Base-by-base conservation (phyloP, 2,329 filamentous ascomycete genomes). In the Trichothecium roseum region DNA sequence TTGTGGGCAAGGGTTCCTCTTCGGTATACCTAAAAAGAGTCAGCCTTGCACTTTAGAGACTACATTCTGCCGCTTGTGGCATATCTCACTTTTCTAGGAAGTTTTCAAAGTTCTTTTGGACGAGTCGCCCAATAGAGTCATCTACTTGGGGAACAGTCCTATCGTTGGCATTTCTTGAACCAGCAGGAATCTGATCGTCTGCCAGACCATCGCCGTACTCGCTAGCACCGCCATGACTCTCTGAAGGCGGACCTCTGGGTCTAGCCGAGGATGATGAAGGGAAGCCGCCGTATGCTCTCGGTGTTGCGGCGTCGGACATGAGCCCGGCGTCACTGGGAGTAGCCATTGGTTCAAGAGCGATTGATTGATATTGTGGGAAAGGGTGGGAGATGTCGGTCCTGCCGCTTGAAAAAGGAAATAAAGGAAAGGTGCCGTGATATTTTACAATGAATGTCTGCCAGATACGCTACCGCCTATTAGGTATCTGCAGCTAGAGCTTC, bases 101-200 rank as follows among this genome's bases (percentile, higher is more conserved):
- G 44, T 72, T 70, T 57, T 88, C 80, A 52, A 93, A 91, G 38
- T 81, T 75, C 37, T 80, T 69, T 52, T 85, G 81, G 18, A 89
- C 73, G 36, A 80, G 74, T 44, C 84, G 69, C 42, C 82, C 84
- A 34, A 85, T 81, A 39, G 72, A 72, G 57, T 93, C 85, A 43
- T 86, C 78, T 6, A 89, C 83, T 39, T 74, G 72, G 5, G 82
- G 77, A 22, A 91, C 72, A 35, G 64, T 68, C 40, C 62, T 51
- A 17, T 60, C 50, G 37, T 73, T 63, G 31, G 62, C 56, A 16
- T 64, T 54, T 40, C 72, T 62, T 40, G 68, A 56, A 39, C 64
- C 63, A 32, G 59, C 57, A 2, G 74, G 74, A 8, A 79, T 63
- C 52, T 78, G 74, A 47, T 81, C 75, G 48, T 81, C 76, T 38